Conservation (phyloP, 1,284 basidiomycete genomes). For the Trametes polyzona region DNA sequence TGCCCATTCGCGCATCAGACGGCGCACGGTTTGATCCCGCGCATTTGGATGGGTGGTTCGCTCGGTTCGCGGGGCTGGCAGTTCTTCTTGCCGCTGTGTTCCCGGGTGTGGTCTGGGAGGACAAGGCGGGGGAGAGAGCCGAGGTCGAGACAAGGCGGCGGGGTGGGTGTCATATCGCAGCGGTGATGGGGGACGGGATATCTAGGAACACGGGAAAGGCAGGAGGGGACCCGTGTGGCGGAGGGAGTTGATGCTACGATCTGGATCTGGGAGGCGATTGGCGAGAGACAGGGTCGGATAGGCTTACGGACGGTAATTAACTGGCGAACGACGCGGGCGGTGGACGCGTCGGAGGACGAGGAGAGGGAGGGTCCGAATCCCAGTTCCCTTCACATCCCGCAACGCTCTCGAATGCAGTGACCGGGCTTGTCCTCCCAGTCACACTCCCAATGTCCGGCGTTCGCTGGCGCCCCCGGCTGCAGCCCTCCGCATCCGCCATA, state of each 20-base stretch:
- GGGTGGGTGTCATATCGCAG: not conserved
- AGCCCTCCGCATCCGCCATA: not conserved
- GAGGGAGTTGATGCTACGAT: conserved; percentile 15
- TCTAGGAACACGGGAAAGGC: conserved; percentile 7
- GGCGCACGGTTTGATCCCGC: not conserved
- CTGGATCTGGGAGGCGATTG: conserved; percentile 14
- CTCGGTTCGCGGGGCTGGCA: not conserved
- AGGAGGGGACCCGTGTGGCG: not conserved
- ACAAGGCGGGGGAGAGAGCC: not conserved
- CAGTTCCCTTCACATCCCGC: conserved; percentile 10
- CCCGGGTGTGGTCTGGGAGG: not conserved
- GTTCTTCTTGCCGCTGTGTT: not conserved
- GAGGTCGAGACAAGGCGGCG: not conserved
- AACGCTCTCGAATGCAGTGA: not conserved
- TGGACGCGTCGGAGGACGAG: not conserved
- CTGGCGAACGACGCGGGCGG: too few species aligned
- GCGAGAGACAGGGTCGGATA: conserved; percentile 4
- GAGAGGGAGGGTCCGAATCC: not conserved
- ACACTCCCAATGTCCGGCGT: conserved; percentile 8
- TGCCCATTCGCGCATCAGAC: conserved; percentile 1
- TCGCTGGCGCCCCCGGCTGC: conserved; percentile 2
- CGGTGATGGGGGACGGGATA: conserved; percentile 1
- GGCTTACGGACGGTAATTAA: conserved; percentile 13
- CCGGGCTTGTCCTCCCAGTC: conserved; percentile 1
- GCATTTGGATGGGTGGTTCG: not conserved